These are phyloP conservation scores for Fraxinus velutina DNA, from an alignment of 305 asterid genomes.

Conservation along the genomic window DNA sequence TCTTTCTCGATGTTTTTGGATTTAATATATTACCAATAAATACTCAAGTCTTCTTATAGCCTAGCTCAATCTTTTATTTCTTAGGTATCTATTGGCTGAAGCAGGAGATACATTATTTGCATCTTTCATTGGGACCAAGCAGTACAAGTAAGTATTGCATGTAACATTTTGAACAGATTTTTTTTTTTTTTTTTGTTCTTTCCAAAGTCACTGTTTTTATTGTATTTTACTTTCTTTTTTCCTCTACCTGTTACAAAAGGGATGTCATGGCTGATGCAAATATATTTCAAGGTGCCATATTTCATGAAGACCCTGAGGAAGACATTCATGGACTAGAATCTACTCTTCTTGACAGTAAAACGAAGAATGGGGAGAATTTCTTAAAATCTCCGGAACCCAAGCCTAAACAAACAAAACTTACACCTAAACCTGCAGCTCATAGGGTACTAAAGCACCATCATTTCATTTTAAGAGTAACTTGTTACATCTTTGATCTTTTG, in stretches of 20 bases:
- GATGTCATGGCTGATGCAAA: conserved; percentile 99
- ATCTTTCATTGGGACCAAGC: conserved; percentile 94
- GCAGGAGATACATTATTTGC: conserved; percentile 97
- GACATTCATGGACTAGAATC: conserved; percentile 42
- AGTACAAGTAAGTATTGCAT: conserved; percentile 67
- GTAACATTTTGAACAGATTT: conserved; percentile 19
- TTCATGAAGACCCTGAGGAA: conserved; percentile 65
- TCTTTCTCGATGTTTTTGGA: conserved; percentile 7
- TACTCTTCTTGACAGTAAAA: conserved; percentile 36
- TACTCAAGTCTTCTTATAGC: background rate
- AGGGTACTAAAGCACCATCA: conserved; percentile 49
- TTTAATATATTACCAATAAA: background rate
- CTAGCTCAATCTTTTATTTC: conserved; percentile 20
- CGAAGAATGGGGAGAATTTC: conserved; percentile 42
- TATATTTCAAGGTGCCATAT: conserved; percentile 99
- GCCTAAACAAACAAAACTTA: conserved; percentile 47
- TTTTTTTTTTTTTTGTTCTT: conserved; percentile 17
- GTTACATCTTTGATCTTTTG: conserved; percentile 8
- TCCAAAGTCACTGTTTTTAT: conserved; percentile 35
- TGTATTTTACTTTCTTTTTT: conserved; percentile 53
- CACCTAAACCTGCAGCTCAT: conserved; percentile 89
- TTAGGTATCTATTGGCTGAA: conserved; percentile 91
- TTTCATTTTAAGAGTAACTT: conserved; percentile 22
- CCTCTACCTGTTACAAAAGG: conserved; percentile 64
- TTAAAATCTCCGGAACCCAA: conserved; percentile 41